Evolutionary conservation across 2,329 filamentous ascomycete genomes (phyloP).

Genomic region (Aspergillus ustus): DNA sequence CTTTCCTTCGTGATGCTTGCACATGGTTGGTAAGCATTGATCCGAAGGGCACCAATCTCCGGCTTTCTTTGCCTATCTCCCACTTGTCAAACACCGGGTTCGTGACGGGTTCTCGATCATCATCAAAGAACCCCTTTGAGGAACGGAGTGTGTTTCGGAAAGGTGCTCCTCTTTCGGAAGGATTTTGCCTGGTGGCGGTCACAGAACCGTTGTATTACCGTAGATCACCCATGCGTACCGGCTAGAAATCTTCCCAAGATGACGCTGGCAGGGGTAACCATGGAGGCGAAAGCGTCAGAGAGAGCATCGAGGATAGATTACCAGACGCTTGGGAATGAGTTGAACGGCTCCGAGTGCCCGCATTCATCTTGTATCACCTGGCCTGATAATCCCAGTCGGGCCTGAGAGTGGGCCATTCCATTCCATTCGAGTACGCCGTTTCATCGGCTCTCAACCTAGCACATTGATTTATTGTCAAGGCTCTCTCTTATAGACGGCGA

Average conservation of each 20-base stretch:
- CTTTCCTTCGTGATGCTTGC: neutral
- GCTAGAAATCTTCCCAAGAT: neutral
- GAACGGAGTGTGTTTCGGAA: slow-evolving; percentile 5
- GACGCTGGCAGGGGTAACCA: neutral
- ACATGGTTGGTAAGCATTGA: neutral
- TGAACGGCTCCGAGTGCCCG: slow-evolving; percentile 10
- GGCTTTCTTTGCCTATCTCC: neutral
- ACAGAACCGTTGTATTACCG: slow-evolving; percentile 2
- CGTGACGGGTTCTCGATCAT: neutral
- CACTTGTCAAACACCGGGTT: neutral
- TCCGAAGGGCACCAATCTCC: neutral
- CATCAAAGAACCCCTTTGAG: neutral
- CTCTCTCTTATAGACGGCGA: neutral
- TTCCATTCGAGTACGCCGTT: neutral
- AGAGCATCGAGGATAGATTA: slow-evolving; percentile 9
- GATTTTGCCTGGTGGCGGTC: neutral
- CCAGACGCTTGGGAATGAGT: slow-evolving; percentile 3
- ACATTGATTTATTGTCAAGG: neutral
- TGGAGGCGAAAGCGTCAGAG: neutral
- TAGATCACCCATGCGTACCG: neutral
- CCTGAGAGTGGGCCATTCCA: neutral
- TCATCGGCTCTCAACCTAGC: too few relatives aligned
- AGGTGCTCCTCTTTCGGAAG: neutral
- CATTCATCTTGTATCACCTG: slow-evolving; percentile 11
- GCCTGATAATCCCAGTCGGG: neutral